Evolutionary conservation across 495 filamentous ascomycete species (phyloP).

Genomic region (Aspergillus steynii): DNA sequence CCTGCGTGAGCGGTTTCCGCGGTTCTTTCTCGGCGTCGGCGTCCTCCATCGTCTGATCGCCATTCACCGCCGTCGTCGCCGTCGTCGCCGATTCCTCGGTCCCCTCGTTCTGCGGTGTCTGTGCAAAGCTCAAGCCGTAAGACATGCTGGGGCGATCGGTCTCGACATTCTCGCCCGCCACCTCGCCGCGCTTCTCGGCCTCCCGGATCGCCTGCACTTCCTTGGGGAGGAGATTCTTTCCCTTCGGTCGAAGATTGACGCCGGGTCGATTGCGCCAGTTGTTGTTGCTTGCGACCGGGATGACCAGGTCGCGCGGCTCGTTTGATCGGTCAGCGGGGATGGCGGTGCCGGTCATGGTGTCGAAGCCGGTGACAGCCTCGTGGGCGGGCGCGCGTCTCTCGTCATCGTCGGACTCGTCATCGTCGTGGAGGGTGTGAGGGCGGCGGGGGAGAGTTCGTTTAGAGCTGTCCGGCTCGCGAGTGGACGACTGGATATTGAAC

Average conservation of each 20-base stretch:
- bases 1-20: constrained; percentile 54
- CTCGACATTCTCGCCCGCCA: constrained; percentile 33
- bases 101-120: constrained; percentile 25
- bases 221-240: constrained; percentile 51
- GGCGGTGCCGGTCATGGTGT: constrained; percentile 55
- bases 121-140: constrained; percentile 49
- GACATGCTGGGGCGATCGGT: constrained; percentile 42
- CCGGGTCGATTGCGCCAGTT: constrained; percentile 66
- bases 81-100: constrained; percentile 9
- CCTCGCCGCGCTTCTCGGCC: constrained; percentile 34
- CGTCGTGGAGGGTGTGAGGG: constrained; percentile 36
- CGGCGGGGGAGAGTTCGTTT: constrained; percentile 34
- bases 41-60: constrained; percentile 34
- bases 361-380: constrained; percentile 61
- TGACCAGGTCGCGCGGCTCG: constrained; percentile 57
- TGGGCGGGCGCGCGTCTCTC: constrained; percentile 28
- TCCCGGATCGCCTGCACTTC: constrained; percentile 51
- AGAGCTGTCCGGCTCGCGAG: constrained; percentile 16
- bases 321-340: constrained; percentile 42
- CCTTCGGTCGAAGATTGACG: constrained; percentile 50
- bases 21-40: constrained; percentile 19
- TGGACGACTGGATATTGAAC: constrained; percentile 34
- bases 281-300: constrained; percentile 64
- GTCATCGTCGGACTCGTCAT: constrained; percentile 49
- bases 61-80: background rate